Evolutionary conservation across 2,329 filamentous ascomycete species (phyloP), one percentile per base, ranked within the genome.

Genomic region (Pseudogymnoascus sp.): DNA sequence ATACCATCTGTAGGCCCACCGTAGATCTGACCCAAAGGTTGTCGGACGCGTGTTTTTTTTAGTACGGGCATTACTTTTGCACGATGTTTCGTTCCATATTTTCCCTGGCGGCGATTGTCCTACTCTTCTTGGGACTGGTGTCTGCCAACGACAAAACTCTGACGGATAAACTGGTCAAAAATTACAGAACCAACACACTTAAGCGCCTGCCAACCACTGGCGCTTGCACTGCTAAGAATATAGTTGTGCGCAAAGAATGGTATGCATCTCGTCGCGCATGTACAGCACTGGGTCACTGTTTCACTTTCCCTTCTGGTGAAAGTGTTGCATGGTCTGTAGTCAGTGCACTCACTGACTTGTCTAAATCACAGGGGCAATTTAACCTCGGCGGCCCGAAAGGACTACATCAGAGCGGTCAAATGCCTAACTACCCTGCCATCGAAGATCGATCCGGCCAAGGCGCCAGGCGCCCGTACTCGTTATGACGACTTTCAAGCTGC

Each of bases 401-500:
- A 28, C 41, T 47, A 47, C 41, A 47, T 47, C 41, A 47, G 66
- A 57, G 69, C 70, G 14, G 68, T 74, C 64, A 67, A 71, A 36
- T 74, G 72, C 60, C 47, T 74, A 12, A 66, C 66, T 50, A 63
- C 61, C 14, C 67, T 67, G n/a, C 69, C 68, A 12, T 71, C 73
- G 4, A 68, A 67, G 14, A 66, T 71, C 9, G 69, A 71, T 43
- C 62, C 64, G 20, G 66, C 64, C 30, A 47, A 53, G 35, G 39
- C 22, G 18, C 60, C 61, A 20, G 63, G 61, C 14, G 59, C 71
- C 4, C 57, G 63, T 41, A 73, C 64, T 62, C 68, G 73, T 30
- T 76, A 73, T 61, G 74, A 75, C 20, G 74, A 76, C 61, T 68
- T 76, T 20, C 70, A 74, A 57, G 71, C 72, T 37, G 71, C 73